phyloP scores from a whole-genome alignment of 2,329 filamentous ascomycete genomes.

The Aspergillus hiratsukae region DNA sequence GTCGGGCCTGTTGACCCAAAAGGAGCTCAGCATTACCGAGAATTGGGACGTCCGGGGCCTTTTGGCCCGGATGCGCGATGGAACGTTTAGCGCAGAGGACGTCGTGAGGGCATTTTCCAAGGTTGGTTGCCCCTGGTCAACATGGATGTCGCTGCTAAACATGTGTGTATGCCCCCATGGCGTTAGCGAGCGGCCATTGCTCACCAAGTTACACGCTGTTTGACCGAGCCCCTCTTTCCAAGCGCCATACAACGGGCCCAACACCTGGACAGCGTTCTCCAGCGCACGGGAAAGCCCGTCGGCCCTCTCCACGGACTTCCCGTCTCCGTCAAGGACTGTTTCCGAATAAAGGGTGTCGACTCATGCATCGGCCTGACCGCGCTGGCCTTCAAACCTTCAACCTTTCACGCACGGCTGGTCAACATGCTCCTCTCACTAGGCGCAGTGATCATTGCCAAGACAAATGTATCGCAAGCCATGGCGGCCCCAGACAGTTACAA shows the following conservation, averaged over 20 bases:
- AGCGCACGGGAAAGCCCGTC: slow-evolving; percentile 37
- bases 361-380: slow-evolving; percentile 55
- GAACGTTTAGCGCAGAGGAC: too few species aligned
- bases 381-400: slow-evolving; percentile 56
- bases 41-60: too few species aligned
- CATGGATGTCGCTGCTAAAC: too few species aligned
- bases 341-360: slow-evolving; percentile 46
- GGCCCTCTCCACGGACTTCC: slow-evolving; percentile 62
- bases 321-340: slow-evolving; percentile 48
- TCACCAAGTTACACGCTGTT: slow-evolving; percentile 43
- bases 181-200: slow-evolving; percentile 47
- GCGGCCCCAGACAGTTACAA: slow-evolving; percentile 55
- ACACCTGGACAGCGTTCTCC: slow-evolving; percentile 45
- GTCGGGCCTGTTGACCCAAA: too few species aligned
- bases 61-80: too few species aligned
- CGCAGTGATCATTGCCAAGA: slow-evolving; percentile 66
- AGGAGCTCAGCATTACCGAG: too few species aligned
- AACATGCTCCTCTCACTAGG: slow-evolving; percentile 56
- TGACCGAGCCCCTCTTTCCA: slow-evolving; percentile 51
- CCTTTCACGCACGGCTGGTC: slow-evolving; percentile 54
- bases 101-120: too few species aligned
- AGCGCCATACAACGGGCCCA: slow-evolving; percentile 46
- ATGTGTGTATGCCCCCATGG: slow-evolving; percentile 27
- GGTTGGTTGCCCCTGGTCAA: too few species aligned
- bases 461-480: slow-evolving; percentile 61